Base-by-base conservation (phyloP, 83 land plant species). In the Diphasiastrum complanatum region DNA sequence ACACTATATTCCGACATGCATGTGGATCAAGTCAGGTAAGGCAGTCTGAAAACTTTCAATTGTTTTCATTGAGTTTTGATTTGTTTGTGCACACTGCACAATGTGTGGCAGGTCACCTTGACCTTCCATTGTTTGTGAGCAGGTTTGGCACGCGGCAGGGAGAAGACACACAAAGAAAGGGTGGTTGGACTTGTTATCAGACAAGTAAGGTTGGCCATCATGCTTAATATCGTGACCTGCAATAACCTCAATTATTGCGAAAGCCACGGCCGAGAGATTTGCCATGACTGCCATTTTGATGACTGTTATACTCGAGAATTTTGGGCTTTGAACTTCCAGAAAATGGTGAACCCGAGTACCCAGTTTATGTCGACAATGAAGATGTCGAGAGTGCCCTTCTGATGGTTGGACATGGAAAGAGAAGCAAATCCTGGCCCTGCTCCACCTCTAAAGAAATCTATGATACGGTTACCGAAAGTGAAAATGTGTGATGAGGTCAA, bases 241-340 rank as follows among this genome's bases (percentile, higher is more conserved):
- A 61, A 61, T 29, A 41, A 41, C 53, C 46, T 61, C 53, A 40
- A 0, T n/a, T 61, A 61, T 48, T 61, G 64, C 51, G 48, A 35
- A 12, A 11, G 11, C 28, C 64, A 61, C 36, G 50, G 25, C 33
- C 64, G 64, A 23, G 64, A 61, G 48, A 20, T 61, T n/a, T 61
- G 64, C 64, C 48, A 41, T 45, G 64, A 61, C n/a, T 61, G 64
- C 64, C 1, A 20, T n/a, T 2, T 61, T 12, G 64, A 61, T 61
- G 19, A n/a, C 29, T 5, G 28, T 26, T 1, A 5, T 22, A n/a
- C 14, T 2, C 53, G 27, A 25, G n/a, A n/a, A n/a, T n/a, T n/a
- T 28, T 18, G 11, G 29, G 5, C 20, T 58, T 58, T 27, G 6
- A 58, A 2, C 1, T 58, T 36, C 61, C 61, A 25, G 48, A 38